phyloP scores from a whole-genome alignment of 2,329 filamentous ascomycete species.

The Fusarium longipes region DNA sequence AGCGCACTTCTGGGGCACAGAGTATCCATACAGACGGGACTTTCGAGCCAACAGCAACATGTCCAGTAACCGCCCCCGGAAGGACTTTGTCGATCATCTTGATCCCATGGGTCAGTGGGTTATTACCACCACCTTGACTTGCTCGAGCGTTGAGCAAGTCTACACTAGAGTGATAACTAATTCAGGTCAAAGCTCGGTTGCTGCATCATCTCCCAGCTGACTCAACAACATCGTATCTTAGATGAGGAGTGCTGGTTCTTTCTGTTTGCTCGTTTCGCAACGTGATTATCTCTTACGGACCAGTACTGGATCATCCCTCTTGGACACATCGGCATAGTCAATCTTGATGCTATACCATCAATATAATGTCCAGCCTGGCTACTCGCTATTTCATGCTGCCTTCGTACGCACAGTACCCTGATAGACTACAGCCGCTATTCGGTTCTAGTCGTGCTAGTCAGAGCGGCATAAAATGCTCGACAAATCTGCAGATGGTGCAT shows the following conservation, averaged over 20 bases:
- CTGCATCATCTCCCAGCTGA: background rate
- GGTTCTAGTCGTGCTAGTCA: background rate
- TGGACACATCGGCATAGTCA: background rate
- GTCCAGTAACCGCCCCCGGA: constrained; percentile 29
- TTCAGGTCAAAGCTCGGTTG: background rate
- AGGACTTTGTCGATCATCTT: constrained; percentile 37
- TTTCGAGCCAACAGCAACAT: constrained; percentile 5
- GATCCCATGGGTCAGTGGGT: constrained; percentile 8
- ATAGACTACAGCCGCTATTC: constrained; percentile 9
- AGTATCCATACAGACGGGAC: background rate
- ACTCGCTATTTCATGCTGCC: background rate
- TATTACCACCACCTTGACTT: constrained; percentile 1
- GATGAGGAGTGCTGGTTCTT: background rate
- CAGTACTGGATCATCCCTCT: background rate
- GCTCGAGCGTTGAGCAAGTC: background rate
- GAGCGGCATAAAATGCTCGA: constrained; percentile 4
- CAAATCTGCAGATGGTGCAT: constrained; percentile 34
- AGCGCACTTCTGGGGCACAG: constrained; percentile 13
- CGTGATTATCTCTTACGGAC: background rate
- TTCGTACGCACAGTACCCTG: background rate
- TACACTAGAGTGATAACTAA: background rate
- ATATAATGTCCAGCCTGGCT: constrained; percentile 8
- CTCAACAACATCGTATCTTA: background rate
- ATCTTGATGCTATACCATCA: constrained; percentile 3
- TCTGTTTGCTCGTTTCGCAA: background rate